A percentile compares a stretch with the other conserved stretches of the same genome.
These are phyloP conservation scores for Paraglomus brasilianum DNA, from an alignment of 192 early-diverging fungal genomes.

Conservation along the genomic window DNA sequence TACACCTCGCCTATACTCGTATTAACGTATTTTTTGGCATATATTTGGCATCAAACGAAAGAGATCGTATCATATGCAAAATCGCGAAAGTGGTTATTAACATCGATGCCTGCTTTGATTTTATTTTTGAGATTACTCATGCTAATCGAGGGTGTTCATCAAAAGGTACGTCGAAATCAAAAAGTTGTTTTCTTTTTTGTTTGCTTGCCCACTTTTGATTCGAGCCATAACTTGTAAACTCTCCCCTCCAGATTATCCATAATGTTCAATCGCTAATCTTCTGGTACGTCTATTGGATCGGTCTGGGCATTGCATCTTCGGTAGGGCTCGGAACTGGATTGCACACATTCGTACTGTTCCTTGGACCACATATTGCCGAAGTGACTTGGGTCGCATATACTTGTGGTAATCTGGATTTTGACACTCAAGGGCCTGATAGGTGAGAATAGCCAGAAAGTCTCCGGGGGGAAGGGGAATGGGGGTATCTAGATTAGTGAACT, in stretches of 20 bases:
- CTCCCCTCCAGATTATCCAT: slow-evolving; percentile 35
- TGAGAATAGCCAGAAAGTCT: slow-evolving; percentile 28
- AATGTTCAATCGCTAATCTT: slow-evolving; percentile 58
- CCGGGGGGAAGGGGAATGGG: not conserved
- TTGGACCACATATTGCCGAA: slow-evolving; percentile 88
- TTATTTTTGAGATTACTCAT: slow-evolving; percentile 45
- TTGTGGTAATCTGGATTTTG: slow-evolving; percentile 72
- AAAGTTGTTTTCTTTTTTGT: slow-evolving; percentile 26
- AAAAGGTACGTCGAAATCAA: slow-evolving; percentile 44
- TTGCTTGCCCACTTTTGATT: not conserved
- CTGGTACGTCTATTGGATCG: slow-evolving; percentile 90
- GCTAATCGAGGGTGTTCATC: slow-evolving; percentile 57
- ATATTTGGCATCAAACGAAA: slow-evolving; percentile 43
- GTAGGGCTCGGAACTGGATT: slow-evolving; percentile 92
- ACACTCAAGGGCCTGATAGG: slow-evolving; percentile 66
- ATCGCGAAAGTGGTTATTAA: slow-evolving; percentile 40
- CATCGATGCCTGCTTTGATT: slow-evolving; percentile 35
- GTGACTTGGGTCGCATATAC: slow-evolving; percentile 87
- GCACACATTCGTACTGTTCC: slow-evolving; percentile 93
- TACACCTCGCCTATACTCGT: slow-evolving; percentile 51
- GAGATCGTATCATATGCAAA: slow-evolving; percentile 38
- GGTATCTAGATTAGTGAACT: not conserved
- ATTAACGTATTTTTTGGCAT: slow-evolving; percentile 47
- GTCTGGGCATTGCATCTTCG: slow-evolving; percentile 84
- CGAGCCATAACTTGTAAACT: not conserved